Percentiles rank a stretch among this genome's conserved stretches.
These are phyloP conservation scores for Dicorynia guianensis DNA, from an alignment of 306 rosid species.

Conservation along the genomic window DNA sequence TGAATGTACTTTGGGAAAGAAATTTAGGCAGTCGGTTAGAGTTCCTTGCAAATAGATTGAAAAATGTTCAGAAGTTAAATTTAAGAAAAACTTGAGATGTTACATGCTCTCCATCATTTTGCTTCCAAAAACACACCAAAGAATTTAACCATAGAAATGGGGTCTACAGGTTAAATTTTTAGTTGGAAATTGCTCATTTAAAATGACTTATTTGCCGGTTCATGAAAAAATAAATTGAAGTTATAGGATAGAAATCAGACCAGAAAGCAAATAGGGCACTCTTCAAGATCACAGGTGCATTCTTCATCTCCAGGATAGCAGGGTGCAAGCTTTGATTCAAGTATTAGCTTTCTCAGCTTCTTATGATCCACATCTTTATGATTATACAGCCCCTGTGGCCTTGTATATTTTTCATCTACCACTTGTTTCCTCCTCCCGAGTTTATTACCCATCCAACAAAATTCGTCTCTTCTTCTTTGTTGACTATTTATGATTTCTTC, in stretches of 20 bases:
- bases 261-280: slow-evolving; percentile 99
- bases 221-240: slow-evolving; percentile 20
- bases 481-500: slow-evolving; percentile 39
- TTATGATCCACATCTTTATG: slow-evolving; percentile 98
- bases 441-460: slow-evolving; percentile 91
- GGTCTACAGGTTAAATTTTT: neutral
- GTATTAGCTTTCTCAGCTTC: slow-evolving; percentile 94
- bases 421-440: slow-evolving; percentile 94
- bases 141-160: neutral
- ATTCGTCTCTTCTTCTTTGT: slow-evolving; percentile 36
- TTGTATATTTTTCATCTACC: slow-evolving; percentile 91
- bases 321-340: slow-evolving; percentile 95
- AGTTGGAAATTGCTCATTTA: slow-evolving; percentile 4
- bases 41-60: neutral
- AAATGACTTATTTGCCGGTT: slow-evolving; percentile 26
- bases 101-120: neutral
- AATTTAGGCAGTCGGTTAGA: neutral
- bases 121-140: neutral
- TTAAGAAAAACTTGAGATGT: neutral
- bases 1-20: neutral
- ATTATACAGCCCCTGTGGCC: slow-evolving; percentile 94
- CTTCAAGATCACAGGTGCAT: slow-evolving; percentile 68
- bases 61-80: neutral
- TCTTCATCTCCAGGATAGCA: slow-evolving; percentile 98
- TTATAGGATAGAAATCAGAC: slow-evolving; percentile 53